Evolutionary conservation across 106 monocot species (phyloP).

Genomic region (Dioscorea zingiberensis): DNA sequence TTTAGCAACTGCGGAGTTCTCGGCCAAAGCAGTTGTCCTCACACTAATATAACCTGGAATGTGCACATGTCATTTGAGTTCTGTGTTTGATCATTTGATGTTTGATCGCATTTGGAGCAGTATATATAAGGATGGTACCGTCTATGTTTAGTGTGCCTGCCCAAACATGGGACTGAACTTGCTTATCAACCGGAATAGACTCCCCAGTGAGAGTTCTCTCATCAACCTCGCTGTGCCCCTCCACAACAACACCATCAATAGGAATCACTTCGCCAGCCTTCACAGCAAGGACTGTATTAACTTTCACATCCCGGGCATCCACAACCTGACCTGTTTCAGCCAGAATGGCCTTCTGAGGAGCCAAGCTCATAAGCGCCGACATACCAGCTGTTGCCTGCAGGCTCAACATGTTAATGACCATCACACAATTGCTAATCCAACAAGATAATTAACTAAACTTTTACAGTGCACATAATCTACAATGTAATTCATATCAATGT

Average conservation of each 20-base stretch:
- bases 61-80: background rate
- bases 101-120: too few species aligned
- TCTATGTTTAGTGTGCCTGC: slow-evolving; percentile 91
- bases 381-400: slow-evolving; percentile 75
- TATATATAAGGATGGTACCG: slow-evolving; percentile 47
- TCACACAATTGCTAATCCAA: too few species aligned
- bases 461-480: too few species aligned
- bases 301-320: slow-evolving; percentile 54
- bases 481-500: too few species aligned
- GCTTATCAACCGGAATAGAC: slow-evolving; percentile 82
- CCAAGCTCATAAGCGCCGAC: slow-evolving; percentile 80
- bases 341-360: slow-evolving; percentile 86
- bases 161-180: slow-evolving; percentile 67
- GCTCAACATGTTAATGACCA: background rate
- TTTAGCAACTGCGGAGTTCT: slow-evolving; percentile 86
- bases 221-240: slow-evolving; percentile 77
- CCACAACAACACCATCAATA: slow-evolving; percentile 80
- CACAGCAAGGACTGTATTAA: slow-evolving; percentile 61
- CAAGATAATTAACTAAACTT: too few species aligned
- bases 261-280: slow-evolving; percentile 95
- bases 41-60: slow-evolving; percentile 82
- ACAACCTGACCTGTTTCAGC: slow-evolving; percentile 60
- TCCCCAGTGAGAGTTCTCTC: slow-evolving; percentile 88
- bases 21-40: slow-evolving; percentile 84
- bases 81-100: too few species aligned